Evolutionary conservation across 1,284 basidiomycete species (phyloP), one percentile per base, ranked within the genome.

Genomic region (Ustilago esculenta): DNA sequence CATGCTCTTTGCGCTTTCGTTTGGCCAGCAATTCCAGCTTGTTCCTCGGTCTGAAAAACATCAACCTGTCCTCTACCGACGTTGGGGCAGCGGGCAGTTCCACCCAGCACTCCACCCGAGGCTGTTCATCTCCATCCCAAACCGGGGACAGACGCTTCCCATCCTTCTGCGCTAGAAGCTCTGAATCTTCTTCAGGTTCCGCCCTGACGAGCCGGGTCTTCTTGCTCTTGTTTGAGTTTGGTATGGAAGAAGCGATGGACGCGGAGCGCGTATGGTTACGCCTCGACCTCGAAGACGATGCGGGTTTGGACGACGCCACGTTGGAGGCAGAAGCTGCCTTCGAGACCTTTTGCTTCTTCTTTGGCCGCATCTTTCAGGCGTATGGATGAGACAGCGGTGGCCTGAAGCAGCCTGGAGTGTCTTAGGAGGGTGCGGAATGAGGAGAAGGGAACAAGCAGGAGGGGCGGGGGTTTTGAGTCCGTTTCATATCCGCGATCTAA

Each of bases 261-360:
- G 34, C 30, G 39, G 64, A 67, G 4, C 52, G 64, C 2, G 64
- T 59, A 15, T 51, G 53, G 40, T 44, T 52, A 2, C 53, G 45
- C 18, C 47, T 60, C 5, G 64, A 55, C 27, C 50, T 30, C 24
- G 50, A 20, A 0, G 44, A 42, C 3, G 61, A 39, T 9, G 48
- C 30, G 15, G 48, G 43, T 27, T 40, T 36, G 32, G 48, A 32
- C 24, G 42, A 23, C 17, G 41, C 20, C n/a, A 41, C 30, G n/a
- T 23, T 21, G 23, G 52, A 36, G 15, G 34, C 18, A 30, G 42
- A 23, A 23, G 35, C 1, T 4, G 20, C 32, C 12, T 45, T 40
- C 15, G 51, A 21, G 12, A 35, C 21, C 24, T 49, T 47, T 35
- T 51, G 40, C 40, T 37, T 57, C 34, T 57, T 64, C 29, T 57